Evolutionary conservation across 306 rosid species (phyloP), one percentile per base, ranked within the genome.

Genomic region (Sicyos baderoa): DNA sequence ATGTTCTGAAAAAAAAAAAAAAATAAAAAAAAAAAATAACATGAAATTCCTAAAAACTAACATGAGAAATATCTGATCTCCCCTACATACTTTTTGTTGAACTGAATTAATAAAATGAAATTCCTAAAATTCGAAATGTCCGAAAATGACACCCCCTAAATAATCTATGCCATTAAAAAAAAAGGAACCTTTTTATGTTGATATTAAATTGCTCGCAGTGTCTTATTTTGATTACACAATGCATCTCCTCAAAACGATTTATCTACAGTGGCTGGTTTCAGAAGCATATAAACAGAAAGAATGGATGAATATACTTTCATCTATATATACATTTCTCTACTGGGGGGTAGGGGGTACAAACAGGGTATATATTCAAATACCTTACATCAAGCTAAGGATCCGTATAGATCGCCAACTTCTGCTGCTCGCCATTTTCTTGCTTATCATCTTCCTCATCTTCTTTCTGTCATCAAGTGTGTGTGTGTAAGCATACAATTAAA

Each of bases 221-320:
- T 63, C 71, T 78, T 82, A 82, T 83, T 82, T 83, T 82, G 62
- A 75, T 59, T 83, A 81, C 86, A 87, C 22, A n/a, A 74, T 65
- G 49, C 53, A 81, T 82, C 76, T 71, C 74, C 48, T 64, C 48
- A 68, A 71, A 56, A 59, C 19, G 49, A 37, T 56, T 74, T 70
- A 83, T 82, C 79, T 86, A 83, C 79, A 82, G 81, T 22, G 78
- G 68, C 70, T 11, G 53, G 53, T 2, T 50, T 76, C 70, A 74
- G 65, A 79, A 65, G n/a, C 81, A 78, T 89, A 88, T 89, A 75
- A 81, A 86, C 95, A 89, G 74, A 74, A 92, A 82, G 92, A 92
- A 89, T 93, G 83, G 63, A 83, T 76, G 85, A 80, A 76, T 76
- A 80, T 80, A 79, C 68, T 42, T 75, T 79, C 69, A 62, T 79